phyloP scores from a whole-genome alignment of 1,284 basidiomycete genomes.

The Microbotryum lychnidis-dioicae region DNA sequence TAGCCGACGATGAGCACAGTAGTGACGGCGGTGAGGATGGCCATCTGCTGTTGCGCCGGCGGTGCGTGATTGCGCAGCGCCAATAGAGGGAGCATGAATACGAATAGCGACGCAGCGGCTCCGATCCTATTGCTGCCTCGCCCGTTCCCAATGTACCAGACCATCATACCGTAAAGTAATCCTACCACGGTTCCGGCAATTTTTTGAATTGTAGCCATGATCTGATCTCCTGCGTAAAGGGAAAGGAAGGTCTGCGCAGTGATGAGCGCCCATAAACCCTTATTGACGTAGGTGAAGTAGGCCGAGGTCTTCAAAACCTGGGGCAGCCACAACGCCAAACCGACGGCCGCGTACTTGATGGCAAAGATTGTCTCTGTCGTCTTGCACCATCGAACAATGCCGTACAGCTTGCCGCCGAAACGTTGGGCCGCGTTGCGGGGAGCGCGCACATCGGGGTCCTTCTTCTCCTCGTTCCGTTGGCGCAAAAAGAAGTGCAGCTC shows the following conservation, averaged over 20 bases:
- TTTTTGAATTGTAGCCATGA: slow-evolving; percentile 37
- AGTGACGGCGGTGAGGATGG: slow-evolving; percentile 41
- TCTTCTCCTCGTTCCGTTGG: neutral
- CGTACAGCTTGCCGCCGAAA: slow-evolving; percentile 41
- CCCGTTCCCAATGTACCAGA: slow-evolving; percentile 54
- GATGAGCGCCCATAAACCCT: slow-evolving; percentile 55
- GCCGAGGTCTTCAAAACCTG: slow-evolving; percentile 47
- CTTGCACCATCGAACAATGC: slow-evolving; percentile 44
- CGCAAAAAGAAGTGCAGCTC: neutral
- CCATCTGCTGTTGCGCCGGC: slow-evolving; percentile 41
- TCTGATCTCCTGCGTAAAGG: slow-evolving; percentile 55
- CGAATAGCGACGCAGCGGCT: slow-evolving; percentile 49
- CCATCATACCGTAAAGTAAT: slow-evolving; percentile 18
- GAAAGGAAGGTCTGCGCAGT: slow-evolving; percentile 51
- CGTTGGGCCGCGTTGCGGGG: slow-evolving; percentile 46
- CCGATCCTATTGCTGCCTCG: slow-evolving; percentile 55
- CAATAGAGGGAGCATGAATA: slow-evolving; percentile 50
- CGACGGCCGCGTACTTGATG: slow-evolving; percentile 50
- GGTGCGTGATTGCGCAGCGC: slow-evolving; percentile 51
- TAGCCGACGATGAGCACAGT: slow-evolving; percentile 30
- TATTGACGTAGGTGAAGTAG: slow-evolving; percentile 44
- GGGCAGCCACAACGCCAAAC: slow-evolving; percentile 53
- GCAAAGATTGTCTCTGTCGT: slow-evolving; percentile 50
- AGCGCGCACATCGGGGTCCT: slow-evolving; percentile 48
- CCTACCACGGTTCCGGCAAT: slow-evolving; percentile 11